Conservation (phyloP, 2,329 filamentous ascomycete species). For the Cordyceps tenuipes region DNA sequence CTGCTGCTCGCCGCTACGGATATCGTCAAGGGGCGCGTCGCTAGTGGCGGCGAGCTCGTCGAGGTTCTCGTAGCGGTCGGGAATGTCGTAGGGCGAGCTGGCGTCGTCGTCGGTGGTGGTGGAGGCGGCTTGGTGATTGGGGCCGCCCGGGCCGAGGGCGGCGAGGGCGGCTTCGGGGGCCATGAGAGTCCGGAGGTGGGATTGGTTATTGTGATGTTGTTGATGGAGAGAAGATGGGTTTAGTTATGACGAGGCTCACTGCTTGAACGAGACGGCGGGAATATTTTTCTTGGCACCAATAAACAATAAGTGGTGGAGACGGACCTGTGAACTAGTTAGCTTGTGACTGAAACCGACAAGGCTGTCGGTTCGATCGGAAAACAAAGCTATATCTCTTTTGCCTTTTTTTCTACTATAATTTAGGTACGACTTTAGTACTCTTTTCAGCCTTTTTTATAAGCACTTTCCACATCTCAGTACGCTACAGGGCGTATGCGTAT, state of each 20-base stretch:
- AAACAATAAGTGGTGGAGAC: not conserved
- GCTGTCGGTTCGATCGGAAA: not conserved
- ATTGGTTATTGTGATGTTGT: not conserved
- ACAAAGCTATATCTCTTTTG: not conserved
- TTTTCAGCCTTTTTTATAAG: not conserved
- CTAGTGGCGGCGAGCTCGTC: constrained; percentile 27
- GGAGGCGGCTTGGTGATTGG: not conserved
- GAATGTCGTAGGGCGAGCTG: constrained; percentile 22
- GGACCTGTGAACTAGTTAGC: not conserved
- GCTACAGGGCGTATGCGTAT: too few species aligned
- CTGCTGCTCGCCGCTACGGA: not conserved
- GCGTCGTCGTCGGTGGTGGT: not conserved
- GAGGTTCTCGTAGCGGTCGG: constrained; percentile 31
- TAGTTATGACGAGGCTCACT: not conserved
- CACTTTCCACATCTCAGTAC: not conserved
- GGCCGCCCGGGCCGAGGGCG: not conserved
- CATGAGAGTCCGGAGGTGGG: not conserved
- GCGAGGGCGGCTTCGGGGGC: not conserved
- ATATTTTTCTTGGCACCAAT: not conserved
- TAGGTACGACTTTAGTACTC: not conserved
- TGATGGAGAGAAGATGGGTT: not conserved
- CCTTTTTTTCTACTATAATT: not conserved
- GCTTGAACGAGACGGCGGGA: not conserved
- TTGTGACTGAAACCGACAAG: not conserved
- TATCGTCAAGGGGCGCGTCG: constrained; percentile 12